These are phyloP conservation scores for Canna indica DNA, from an alignment of 176 grass and related monocot genomes.

Conservation along the genomic window DNA sequence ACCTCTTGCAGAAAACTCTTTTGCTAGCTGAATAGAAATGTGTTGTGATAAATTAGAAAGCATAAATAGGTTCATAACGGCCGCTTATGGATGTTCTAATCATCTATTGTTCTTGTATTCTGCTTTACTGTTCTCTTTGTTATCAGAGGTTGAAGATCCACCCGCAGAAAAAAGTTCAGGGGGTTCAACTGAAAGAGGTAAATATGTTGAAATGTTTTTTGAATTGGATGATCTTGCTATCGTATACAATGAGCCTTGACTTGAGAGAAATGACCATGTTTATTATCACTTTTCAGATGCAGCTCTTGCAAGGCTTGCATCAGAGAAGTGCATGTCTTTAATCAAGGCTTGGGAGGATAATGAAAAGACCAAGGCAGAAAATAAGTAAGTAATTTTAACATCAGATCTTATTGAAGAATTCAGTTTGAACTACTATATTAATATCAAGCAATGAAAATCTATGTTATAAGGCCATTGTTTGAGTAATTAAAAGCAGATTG, in stretches of 20 bases:
- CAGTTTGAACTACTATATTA: neutral
- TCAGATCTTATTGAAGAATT: neutral
- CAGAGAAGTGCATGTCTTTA: conserved; percentile 50
- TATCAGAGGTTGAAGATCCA: conserved; percentile 27
- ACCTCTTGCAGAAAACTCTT: no score
- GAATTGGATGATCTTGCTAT: neutral
- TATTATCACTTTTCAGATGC: conserved; percentile 32
- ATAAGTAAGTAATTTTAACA: conserved; percentile 38
- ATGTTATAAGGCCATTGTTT: neutral
- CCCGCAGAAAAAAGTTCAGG: conserved; percentile 11
- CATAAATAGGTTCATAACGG: neutral
- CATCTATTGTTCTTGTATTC: neutral
- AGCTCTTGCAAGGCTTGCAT: conserved; percentile 50
- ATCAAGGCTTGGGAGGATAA: conserved; percentile 89
- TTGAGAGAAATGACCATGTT: conserved; percentile 1
- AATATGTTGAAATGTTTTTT: neutral
- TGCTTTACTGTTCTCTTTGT: conserved; percentile 8
- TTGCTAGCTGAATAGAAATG: no score
- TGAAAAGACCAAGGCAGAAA: conserved; percentile 65
- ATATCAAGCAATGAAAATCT: no score
- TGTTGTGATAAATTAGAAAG: no score
- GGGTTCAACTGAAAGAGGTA: conserved; percentile 57
- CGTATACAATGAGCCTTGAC: neutral
- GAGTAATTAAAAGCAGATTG: neutral
- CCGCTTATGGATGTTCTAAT: neutral